phyloP scores from a whole-genome alignment of 768 basidiomycete genomes.

The Boletus patriciae region DNA sequence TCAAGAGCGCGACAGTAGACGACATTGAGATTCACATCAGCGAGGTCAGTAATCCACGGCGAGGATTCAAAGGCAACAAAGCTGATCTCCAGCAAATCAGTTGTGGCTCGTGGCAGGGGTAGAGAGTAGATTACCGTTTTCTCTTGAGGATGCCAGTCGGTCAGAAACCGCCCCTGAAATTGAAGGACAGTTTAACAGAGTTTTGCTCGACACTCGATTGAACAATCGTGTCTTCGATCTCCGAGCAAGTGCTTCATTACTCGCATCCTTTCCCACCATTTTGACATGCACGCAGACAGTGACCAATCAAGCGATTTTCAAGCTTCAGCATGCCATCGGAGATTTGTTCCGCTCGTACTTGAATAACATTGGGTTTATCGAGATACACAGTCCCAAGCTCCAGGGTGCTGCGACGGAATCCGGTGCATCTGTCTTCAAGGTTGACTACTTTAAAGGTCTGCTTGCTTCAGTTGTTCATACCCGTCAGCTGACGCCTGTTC shows the following conservation, averaged over 20 bases:
- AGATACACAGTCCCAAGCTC: constrained; percentile 97
- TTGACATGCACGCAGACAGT: constrained; percentile 59
- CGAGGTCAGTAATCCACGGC: constrained; percentile 52
- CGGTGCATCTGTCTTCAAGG: constrained; percentile 97
- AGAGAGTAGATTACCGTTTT: constrained; percentile 82
- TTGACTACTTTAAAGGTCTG: constrained; percentile 90
- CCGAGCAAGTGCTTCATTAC: constrained; percentile 53
- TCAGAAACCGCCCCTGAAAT: constrained; percentile 71
- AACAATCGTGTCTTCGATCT: constrained; percentile 95
- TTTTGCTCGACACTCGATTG: constrained; percentile 89
- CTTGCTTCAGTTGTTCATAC: background rate
- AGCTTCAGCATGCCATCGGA: constrained; percentile 84
- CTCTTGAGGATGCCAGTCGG: constrained; percentile 87
- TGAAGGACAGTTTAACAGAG: constrained; percentile 68
- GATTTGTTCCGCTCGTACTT: constrained; percentile 86
- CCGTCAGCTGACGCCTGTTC: background rate
- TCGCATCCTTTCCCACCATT: background rate
- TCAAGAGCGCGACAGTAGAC: constrained; percentile 87
- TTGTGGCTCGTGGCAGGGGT: constrained; percentile 79
- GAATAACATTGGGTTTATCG: constrained; percentile 71
- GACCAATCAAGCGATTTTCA: constrained; percentile 96
- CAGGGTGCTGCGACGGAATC: constrained; percentile 97
- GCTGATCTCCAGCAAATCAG: constrained; percentile 40
- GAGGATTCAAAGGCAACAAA: background rate
- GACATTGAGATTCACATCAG: constrained; percentile 85